Base-by-base conservation (phyloP, 805 yeast species). In the Lipomyces chichibuensis region DNA sequence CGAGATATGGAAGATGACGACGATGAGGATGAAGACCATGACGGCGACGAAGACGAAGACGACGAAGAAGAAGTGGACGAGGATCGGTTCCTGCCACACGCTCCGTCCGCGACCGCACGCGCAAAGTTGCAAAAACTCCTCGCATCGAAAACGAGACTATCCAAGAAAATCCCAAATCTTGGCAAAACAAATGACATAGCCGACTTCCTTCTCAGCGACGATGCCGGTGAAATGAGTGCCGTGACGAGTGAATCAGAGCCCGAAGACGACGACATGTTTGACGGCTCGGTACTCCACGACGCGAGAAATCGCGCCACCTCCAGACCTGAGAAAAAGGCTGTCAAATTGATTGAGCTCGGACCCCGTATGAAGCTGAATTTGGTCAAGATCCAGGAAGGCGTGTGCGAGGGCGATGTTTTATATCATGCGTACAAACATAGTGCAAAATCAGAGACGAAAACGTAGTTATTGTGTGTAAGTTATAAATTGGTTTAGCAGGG, bases 191-290 rank as follows among this genome's bases (percentile, higher is more conserved):
- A 81, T 53, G 98, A 93, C 76, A 90, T 93, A 53, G 84, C 96
- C 7, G 97, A 94, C 73, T 84, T 90, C 71, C 82, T 94, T 63
- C 81, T 92, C 64, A 11, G 39, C 9, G 65, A 49, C 6, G 63
- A 66, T 33, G 65, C 66, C 11, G 63, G 54, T 3, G 70, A 70
- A 29, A 55, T 65, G 62, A 58, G 65, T 46, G 97, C 92, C 2
- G 91, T 89, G 75, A 91, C 97, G 1, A 88, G 95, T 58, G 99
- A 94, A 74, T 89, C 96, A 3, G 99, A 94, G 81, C 87, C 92
- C 56, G 98, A 95, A 74, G 97, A 93, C 68, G 97, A 93, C 71
- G 91, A 87, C 32, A 84, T 89, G 62, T 94, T 91, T 37, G 91
- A 87, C 71, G 82, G 89, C 29, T 71, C 63, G 20, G 29, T 61